phyloP scores from a whole-genome alignment of 768 basidiomycete genomes.

The Hygrophorus pudorinus region DNA sequence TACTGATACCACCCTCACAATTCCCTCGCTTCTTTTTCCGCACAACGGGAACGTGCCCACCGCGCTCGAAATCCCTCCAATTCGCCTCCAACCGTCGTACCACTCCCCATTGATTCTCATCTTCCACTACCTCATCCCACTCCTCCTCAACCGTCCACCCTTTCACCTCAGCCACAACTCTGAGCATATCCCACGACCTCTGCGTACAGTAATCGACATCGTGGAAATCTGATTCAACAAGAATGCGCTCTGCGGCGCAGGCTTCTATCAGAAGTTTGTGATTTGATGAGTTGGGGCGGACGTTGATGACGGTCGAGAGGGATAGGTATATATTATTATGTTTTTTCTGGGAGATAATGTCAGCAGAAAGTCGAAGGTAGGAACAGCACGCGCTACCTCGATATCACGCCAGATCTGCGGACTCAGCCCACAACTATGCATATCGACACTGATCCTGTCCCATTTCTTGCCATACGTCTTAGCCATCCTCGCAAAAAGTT shows the following conservation, averaged over 20 bases:
- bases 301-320: constrained; percentile 78
- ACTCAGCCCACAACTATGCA: constrained; percentile 87
- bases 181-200: constrained; percentile 71
- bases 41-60: too few species aligned
- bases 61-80: constrained; percentile 44
- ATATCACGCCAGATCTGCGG: constrained; percentile 64
- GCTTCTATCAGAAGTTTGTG: constrained; percentile 54
- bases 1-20: too few species aligned
- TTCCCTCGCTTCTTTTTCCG: too few species aligned
- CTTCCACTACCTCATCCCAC: constrained; percentile 31
- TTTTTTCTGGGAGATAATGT: constrained; percentile 35
- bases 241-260: constrained; percentile 55
- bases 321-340: constrained; percentile 81
- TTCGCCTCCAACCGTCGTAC: constrained; percentile 62
- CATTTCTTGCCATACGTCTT: constrained; percentile 48
- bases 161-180: constrained; percentile 61
- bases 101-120: constrained; percentile 43
- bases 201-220: constrained; percentile 45
- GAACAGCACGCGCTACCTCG: constrained; percentile 41
- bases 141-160: constrained; percentile 65
- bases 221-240: constrained; percentile 84
- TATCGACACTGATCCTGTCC: constrained; percentile 65
- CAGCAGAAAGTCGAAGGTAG: neutral
- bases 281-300: constrained; percentile 41
- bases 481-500: constrained; percentile 52